Base-by-base conservation (phyloP, 768 basidiomycete genomes). In the Pisolithus sp. region DNA sequence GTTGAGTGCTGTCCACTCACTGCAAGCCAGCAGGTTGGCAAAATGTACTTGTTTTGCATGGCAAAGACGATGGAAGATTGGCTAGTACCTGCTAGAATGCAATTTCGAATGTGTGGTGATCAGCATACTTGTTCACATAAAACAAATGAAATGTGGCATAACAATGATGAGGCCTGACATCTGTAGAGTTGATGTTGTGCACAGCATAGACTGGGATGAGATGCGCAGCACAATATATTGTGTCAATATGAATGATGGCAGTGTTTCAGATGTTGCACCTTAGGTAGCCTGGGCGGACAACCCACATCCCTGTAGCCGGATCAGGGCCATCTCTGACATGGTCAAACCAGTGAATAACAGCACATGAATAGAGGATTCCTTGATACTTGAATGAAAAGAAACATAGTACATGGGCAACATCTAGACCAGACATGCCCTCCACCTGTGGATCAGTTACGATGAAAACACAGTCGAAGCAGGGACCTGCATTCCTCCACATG, bases 151-250 rank as follows among this genome's bases (percentile, higher is more conserved):
- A 67, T 47, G 21, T 45, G 49, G 67, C 51, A 4, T 65, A 55
- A 1, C 59, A 53, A 21, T 62, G 39, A n/a, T 53, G 48, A 31
- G 47, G 60, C 26, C 48, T 44, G 24, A 62, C 42, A 17, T 57
- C 48, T 10, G 18, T n/a, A 21, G 56, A 55, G 12, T 62, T 6
- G 36, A 53, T 47, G 0, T 42, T 41, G n/a, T 41, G 12, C 6
- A 51, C 17, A 9, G 63, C 62, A 36, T 57, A 66, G 30, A 66
- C 36, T 0, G 55, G 58, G 37, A 69, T 53, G 0, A 71, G 57
- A 48, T 73, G 70, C 0, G 63, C 68, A 1, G 58, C 65, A 4
- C 62, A 59, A 23, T 62, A 51, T 23, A 75, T 67, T 0, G 38
- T 54, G 20, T 71, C 52, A 1, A 71, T 24, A 24, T 68, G 63